A percentile compares a stretch with the other conserved stretches of the same genome.
phyloP scores from a whole-genome alignment of 2,329 filamentous ascomycete species.

The Beauveria scarabaeidicola region DNA sequence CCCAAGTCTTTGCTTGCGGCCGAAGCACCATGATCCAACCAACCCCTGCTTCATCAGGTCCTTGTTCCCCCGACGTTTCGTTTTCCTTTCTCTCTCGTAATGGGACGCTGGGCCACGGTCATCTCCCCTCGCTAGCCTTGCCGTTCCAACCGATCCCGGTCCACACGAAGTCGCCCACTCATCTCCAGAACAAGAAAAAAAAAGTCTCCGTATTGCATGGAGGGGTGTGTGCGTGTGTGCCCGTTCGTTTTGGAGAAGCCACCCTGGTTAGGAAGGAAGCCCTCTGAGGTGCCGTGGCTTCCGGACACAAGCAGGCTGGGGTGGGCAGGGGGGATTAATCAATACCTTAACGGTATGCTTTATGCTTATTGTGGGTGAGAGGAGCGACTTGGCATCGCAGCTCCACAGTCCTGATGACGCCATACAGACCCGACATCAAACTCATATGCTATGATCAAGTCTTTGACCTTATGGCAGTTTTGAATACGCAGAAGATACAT shows the following conservation, averaged over 20 bases:
- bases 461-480: too few relatives aligned
- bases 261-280: neutral
- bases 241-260: neutral
- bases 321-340: neutral
- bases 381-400: neutral
- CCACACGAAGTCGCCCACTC: neutral
- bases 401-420: neutral
- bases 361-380: conserved; percentile 9
- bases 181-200: neutral
- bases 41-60: neutral
- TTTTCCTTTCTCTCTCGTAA: conserved; percentile 2
- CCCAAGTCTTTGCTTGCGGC: neutral
- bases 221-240: neutral
- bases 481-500: too few relatives aligned
- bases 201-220: neutral
- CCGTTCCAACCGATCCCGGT: conserved; percentile 10
- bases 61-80: neutral
- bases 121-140: conserved; percentile 9
- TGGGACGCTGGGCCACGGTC: neutral
- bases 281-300: conserved; percentile 2
- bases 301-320: neutral
- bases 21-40: neutral
- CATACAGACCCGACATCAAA: neutral
- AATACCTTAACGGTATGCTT: conserved; percentile 5
- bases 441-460: too few relatives aligned